Percentiles rank a stretch among this genome's conserved stretches.
Conservation (phyloP, 140 eudicot genomes). For the Flaveria floridana region DNA sequence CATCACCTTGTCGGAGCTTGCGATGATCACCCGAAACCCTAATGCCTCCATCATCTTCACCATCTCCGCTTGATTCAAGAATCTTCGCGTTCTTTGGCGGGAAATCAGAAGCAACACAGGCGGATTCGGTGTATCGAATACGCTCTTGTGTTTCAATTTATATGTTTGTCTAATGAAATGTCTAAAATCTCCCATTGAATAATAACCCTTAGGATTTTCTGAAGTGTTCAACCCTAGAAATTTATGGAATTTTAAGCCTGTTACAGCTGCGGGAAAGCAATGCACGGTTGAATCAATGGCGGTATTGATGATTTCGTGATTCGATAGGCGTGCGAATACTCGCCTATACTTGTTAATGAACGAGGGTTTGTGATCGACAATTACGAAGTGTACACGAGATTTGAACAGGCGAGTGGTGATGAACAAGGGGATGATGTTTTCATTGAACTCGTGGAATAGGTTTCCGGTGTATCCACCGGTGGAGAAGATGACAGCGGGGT, state of each 20-base stretch:
- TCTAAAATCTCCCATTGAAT: slow-evolving; percentile 50
- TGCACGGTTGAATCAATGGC: slow-evolving; percentile 36
- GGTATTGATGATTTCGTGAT: slow-evolving; percentile 39
- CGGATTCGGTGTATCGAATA: slow-evolving; percentile 28
- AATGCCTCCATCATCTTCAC: slow-evolving; percentile 50
- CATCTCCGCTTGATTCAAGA: slow-evolving; percentile 61
- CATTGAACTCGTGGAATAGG: slow-evolving; percentile 66
- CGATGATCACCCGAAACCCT: slow-evolving; percentile 55
- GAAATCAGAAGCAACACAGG: slow-evolving; percentile 54
- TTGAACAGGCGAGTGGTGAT: slow-evolving; percentile 52
- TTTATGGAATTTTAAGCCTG: slow-evolving; percentile 53
- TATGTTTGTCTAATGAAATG: slow-evolving; percentile 46
- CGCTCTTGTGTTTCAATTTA: slow-evolving; percentile 31
- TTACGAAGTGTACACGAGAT: slow-evolving; percentile 43
- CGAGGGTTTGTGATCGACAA: slow-evolving; percentile 49
- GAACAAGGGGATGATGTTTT: slow-evolving; percentile 59
- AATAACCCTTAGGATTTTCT: slow-evolving; percentile 37
- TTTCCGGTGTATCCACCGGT: slow-evolving; percentile 66
- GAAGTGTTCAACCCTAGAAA: slow-evolving; percentile 45
- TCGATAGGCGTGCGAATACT: slow-evolving; percentile 40
- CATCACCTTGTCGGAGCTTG: slow-evolving; percentile 37
- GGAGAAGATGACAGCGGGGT: slow-evolving; percentile 65
- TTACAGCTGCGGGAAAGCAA: slow-evolving; percentile 60
- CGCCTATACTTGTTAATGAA: slow-evolving; percentile 45
- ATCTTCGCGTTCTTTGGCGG: slow-evolving; percentile 36